Conservation (phyloP, 768 basidiomycete species). For the Boletus insuetus region DNA sequence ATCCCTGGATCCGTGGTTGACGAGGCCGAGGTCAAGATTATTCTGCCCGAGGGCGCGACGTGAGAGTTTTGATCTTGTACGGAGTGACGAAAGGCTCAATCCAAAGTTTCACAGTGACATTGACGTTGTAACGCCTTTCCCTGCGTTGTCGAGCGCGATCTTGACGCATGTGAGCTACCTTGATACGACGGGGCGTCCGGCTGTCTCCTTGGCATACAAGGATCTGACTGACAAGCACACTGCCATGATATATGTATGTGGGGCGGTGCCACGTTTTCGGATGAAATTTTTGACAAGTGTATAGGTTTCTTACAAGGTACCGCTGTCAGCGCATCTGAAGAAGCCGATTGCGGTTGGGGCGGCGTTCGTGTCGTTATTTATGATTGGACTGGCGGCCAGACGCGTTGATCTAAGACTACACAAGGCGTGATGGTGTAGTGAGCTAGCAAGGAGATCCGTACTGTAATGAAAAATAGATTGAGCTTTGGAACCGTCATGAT, state of each 20-base stretch:
- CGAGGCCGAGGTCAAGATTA: constrained; percentile 72
- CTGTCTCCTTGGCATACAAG: constrained; percentile 68
- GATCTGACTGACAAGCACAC: constrained; percentile 78
- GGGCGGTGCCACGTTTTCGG: background rate
- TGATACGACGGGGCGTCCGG: constrained; percentile 86
- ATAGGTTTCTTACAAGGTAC: constrained; percentile 87
- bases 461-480: background rate
- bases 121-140: constrained; percentile 74
- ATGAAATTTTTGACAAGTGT: constrained; percentile 7
- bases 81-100: constrained; percentile 2
- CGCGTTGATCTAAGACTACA: constrained; percentile 53
- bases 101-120: constrained; percentile 57
- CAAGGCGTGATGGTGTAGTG: constrained; percentile 27
- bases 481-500: background rate
- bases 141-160: constrained; percentile 55
- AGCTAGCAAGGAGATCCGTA: too few relatives aligned
- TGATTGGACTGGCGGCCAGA: constrained; percentile 42
- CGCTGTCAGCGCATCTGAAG: constrained; percentile 74
- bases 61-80: constrained; percentile 42
- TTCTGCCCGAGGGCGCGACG: constrained; percentile 95
- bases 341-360: constrained; percentile 80
- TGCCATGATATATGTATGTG: constrained; percentile 77
- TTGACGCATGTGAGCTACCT: constrained; percentile 85
- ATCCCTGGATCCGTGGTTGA: constrained; percentile 80
- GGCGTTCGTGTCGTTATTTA: constrained; percentile 68